These are phyloP conservation scores for Lecanicillium sp. DNA, from an alignment of 2,329 filamentous ascomycete genomes.

Conservation along the genomic window DNA sequence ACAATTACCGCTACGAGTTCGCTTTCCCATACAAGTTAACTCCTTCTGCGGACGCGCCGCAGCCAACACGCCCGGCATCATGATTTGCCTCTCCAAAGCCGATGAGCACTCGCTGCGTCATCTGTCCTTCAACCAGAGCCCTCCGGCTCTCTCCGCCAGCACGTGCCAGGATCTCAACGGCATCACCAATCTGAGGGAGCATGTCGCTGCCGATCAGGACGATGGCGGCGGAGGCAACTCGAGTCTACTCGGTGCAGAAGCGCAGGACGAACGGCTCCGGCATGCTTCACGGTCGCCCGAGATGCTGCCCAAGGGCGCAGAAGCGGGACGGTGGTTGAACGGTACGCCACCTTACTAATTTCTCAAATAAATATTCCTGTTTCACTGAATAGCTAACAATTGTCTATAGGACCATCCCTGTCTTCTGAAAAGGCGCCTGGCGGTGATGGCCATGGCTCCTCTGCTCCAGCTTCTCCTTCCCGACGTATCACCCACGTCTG, in stretches of 20 bases:
- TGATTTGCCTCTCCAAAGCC: constrained; percentile 52
- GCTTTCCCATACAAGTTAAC: no score
- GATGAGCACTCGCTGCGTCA: constrained; percentile 44
- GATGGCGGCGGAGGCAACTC: constrained; percentile 24
- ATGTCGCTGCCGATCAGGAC: constrained; percentile 31
- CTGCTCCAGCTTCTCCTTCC: constrained; percentile 24
- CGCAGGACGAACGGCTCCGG: constrained; percentile 23
- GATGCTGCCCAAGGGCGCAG: constrained; percentile 16
- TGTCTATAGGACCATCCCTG: constrained; percentile 28
- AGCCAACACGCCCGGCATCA: constrained; percentile 19
- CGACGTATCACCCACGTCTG: constrained; percentile 27
- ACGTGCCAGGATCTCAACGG: constrained; percentile 52
- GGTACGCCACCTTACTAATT: no score
- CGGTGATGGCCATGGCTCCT: constrained; percentile 36
- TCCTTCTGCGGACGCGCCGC: neutral
- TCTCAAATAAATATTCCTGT: no score
- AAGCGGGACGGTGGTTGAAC: constrained; percentile 27
- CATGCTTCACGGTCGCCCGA: constrained; percentile 17
- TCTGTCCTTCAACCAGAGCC: constrained; percentile 49
- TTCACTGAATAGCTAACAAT: no score
- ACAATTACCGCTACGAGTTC: no score
- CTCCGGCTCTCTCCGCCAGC: constrained; percentile 40
- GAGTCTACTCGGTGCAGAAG: constrained; percentile 16
- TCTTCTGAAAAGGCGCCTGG: constrained; percentile 28
- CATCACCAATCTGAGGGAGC: constrained; percentile 44